Evolutionary conservation across 2,329 filamentous ascomycete species (phyloP).

Genomic region (Aspergillus fumigatiaffinis): DNA sequence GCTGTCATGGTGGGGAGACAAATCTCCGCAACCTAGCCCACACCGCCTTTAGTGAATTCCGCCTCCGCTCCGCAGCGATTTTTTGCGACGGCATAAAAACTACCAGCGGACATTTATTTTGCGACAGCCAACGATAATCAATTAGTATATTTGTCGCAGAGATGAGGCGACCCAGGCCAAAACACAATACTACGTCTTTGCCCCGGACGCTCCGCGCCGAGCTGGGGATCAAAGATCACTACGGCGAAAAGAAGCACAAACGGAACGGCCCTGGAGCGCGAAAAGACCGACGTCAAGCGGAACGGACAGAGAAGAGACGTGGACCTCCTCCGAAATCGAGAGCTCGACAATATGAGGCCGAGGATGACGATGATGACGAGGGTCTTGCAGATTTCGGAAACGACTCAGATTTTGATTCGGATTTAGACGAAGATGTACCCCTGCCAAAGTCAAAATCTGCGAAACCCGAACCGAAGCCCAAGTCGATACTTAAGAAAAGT

Average conservation of each 20-base stretch:
- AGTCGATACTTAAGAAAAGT: constrained; percentile 36
- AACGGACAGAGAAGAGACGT: constrained; percentile 59
- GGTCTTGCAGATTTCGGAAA: constrained; percentile 26
- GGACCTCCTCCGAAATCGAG: constrained; percentile 16
- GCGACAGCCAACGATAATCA: background rate
- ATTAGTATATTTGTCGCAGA: constrained; percentile 13
- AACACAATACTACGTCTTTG: constrained; percentile 41
- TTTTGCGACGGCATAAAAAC: constrained; percentile 16
- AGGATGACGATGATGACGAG: constrained; percentile 21
- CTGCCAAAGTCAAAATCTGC: constrained; percentile 18
- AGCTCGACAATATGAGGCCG: constrained; percentile 9
- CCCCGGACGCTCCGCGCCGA: constrained; percentile 38
- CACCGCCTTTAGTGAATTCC: constrained; percentile 17
- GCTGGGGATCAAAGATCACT: constrained; percentile 36
- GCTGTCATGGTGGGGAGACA: constrained; percentile 4
- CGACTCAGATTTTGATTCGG: constrained; percentile 15
- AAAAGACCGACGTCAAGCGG: constrained; percentile 65
- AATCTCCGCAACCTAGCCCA: constrained; percentile 8
- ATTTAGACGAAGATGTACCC: constrained; percentile 19
- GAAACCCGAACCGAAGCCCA: constrained; percentile 22
- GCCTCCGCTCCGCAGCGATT: constrained; percentile 20
- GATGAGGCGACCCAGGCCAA: constrained; percentile 27
- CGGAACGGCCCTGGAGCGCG: constrained; percentile 38
- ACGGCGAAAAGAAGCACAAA: constrained; percentile 30
- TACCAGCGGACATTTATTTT: background rate